These are phyloP conservation scores for Rhizopogon roseolus DNA, from an alignment of 768 basidiomycete species.

Conservation along the genomic window DNA sequence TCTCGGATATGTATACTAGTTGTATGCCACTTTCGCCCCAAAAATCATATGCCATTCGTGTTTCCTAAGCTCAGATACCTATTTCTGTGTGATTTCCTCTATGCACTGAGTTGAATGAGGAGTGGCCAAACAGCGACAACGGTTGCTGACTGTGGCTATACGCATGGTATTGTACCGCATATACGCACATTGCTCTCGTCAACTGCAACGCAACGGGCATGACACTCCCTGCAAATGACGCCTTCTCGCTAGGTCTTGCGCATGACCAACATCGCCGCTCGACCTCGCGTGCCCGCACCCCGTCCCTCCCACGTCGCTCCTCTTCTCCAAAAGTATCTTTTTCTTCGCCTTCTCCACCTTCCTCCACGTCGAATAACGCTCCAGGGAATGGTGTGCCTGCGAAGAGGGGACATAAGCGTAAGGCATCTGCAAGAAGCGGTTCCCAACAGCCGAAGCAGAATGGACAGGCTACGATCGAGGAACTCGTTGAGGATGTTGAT, in stretches of 20 bases:
- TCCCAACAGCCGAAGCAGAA: slow-evolving; percentile 15
- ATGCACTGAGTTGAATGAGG: neutral
- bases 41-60: slow-evolving; percentile 10
- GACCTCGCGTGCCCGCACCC: slow-evolving; percentile 16
- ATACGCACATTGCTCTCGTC: neutral
- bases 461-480: slow-evolving; percentile 14
- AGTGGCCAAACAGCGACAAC: neutral
- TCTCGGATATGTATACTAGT: slow-evolving; percentile 86
- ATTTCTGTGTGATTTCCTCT: slow-evolving; percentile 1
- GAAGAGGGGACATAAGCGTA: slow-evolving; percentile 24
- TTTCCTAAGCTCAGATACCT: slow-evolving; percentile 5
- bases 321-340: slow-evolving; percentile 46
- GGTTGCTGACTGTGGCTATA: neutral
- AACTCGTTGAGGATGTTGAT: slow-evolving; percentile 19
- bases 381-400: slow-evolving; percentile 33
- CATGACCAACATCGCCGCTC: slow-evolving; percentile 29
- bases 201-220: slow-evolving; percentile 8
- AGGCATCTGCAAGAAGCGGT: slow-evolving; percentile 17
- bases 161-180: too few species aligned
- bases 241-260: slow-evolving; percentile 29
- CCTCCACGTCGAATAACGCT: neutral
- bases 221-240: slow-evolving; percentile 31
- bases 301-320: slow-evolving; percentile 33
- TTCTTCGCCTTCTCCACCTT: slow-evolving; percentile 24
- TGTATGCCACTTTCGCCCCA: slow-evolving; percentile 19